Conservation (phyloP, 2,329 filamentous ascomycete genomes). For the Fusarium sp. region DNA sequence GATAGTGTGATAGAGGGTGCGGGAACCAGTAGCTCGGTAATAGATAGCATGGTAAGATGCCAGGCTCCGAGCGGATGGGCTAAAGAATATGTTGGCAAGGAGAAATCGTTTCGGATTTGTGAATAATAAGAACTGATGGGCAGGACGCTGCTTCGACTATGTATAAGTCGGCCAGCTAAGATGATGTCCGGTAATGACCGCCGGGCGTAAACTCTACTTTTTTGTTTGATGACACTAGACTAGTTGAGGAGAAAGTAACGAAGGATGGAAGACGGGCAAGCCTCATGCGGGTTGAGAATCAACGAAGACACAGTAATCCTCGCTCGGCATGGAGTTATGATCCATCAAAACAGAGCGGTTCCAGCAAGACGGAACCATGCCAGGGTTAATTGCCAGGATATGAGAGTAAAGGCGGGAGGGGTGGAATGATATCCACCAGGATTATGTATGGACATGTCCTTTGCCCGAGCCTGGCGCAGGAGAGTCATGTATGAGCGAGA, state of each 20-base stretch:
- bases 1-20: conserved; percentile 31
- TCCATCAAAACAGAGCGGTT: conserved; percentile 25
- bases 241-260: conserved; percentile 46
- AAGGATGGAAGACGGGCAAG: conserved; percentile 36
- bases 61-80: neutral
- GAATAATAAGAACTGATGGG: neutral
- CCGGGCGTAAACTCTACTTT: conserved; percentile 18
- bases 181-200: conserved; percentile 4
- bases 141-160: conserved; percentile 23
- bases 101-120: neutral
- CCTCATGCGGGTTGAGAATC: conserved; percentile 30
- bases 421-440: conserved; percentile 27
- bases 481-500: conserved; percentile 2
- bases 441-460: conserved; percentile 28
- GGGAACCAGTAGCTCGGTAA: conserved; percentile 35
- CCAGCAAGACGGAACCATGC: conserved; percentile 36
- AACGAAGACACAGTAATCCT: conserved; percentile 21
- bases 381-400: conserved; percentile 33
- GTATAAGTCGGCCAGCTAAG: conserved; percentile 29
- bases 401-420: conserved; percentile 16
- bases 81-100: conserved; percentile 8
- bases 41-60: conserved; percentile 33
- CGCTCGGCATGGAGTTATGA: conserved; percentile 31
- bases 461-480: neutral
- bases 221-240: conserved; percentile 41